Conservation (phyloP, 2,329 filamentous ascomycete species). For the Calonectria ilicicola region DNA sequence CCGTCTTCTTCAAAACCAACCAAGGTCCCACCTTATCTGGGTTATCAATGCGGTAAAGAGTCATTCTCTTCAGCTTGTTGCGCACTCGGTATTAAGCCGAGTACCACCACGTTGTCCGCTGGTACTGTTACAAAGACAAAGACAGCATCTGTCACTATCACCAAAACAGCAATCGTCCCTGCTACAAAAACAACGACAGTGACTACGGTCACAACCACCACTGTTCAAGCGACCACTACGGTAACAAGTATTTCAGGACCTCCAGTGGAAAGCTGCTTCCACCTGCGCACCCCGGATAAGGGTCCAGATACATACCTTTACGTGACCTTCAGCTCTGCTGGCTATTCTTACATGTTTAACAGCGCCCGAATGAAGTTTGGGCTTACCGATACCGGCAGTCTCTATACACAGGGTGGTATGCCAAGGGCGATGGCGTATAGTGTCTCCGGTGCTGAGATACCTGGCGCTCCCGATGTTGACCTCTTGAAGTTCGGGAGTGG, state of each 20-base stretch:
- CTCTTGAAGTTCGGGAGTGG: too few relatives aligned
- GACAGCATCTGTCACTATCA: neutral
- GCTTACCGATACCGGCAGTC: neutral
- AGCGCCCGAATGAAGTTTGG: neutral
- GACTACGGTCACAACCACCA: neutral
- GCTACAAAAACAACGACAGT: neutral
- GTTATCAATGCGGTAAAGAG: neutral
- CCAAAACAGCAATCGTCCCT: neutral
- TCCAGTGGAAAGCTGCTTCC: neutral
- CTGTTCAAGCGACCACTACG: neutral
- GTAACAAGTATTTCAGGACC: neutral
- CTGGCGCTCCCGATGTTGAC: too few relatives aligned
- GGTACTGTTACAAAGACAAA: neutral
- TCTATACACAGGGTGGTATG: too few relatives aligned
- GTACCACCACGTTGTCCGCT: neutral
- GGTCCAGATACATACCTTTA: neutral
- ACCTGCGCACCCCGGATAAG: neutral
- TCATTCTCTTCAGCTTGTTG: neutral
- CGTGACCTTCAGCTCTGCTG: neutral
- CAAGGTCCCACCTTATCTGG: neutral
- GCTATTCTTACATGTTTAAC: neutral
- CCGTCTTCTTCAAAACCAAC: neutral
- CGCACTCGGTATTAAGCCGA: neutral
- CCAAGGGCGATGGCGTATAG: too few relatives aligned
- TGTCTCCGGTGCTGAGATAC: too few relatives aligned